Evolutionary conservation across 345 rosid species (phyloP).

Genomic region (Murraya koenigii): DNA sequence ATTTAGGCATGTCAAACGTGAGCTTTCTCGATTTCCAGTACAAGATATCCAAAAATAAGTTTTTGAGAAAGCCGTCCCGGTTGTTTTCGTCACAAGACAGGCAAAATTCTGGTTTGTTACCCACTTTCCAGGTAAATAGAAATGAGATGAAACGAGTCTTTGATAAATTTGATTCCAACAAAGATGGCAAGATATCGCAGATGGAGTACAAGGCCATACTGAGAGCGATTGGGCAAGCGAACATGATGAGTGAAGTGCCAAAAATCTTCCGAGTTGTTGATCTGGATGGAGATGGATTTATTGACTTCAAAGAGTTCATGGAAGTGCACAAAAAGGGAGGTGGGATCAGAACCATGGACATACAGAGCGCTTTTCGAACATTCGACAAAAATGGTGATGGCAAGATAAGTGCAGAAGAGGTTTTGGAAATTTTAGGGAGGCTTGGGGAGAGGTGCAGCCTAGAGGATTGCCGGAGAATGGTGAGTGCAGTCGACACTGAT

Average conservation of each 20-base stretch:
- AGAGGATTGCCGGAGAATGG: constrained; percentile 76
- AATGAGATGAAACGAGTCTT: constrained; percentile 70
- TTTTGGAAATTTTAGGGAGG: constrained; percentile 54
- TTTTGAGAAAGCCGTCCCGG: constrained; percentile 57
- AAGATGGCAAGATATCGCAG: constrained; percentile 84
- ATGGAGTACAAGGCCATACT: constrained; percentile 68
- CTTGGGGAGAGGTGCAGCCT: constrained; percentile 80
- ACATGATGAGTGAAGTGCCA: constrained; percentile 42
- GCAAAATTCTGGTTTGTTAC: constrained; percentile 43
- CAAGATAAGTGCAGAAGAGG: constrained; percentile 80
- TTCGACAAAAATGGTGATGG: constrained; percentile 76
- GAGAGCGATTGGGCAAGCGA: constrained; percentile 58
- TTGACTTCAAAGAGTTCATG: constrained; percentile 72
- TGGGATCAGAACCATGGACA: constrained; percentile 51
- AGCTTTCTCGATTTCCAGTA: constrained; percentile 71
- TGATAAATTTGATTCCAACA: constrained; percentile 66
- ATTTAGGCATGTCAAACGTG: constrained; percentile 39
- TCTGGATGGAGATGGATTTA: constrained; percentile 81
- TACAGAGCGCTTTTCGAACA: constrained; percentile 56
- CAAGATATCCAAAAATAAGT: constrained; percentile 62
- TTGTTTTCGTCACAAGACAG: constrained; percentile 53
- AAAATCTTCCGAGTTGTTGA: constrained; percentile 66
- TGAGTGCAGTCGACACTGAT: constrained; percentile 67
- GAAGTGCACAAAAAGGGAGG: constrained; percentile 65
- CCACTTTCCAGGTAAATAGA: constrained; percentile 45